Percentiles rank a stretch among this genome's conserved stretches.
Evolutionary conservation across 257 asterid genomes (phyloP).

Genomic region (Cynanchum wilfordii): DNA sequence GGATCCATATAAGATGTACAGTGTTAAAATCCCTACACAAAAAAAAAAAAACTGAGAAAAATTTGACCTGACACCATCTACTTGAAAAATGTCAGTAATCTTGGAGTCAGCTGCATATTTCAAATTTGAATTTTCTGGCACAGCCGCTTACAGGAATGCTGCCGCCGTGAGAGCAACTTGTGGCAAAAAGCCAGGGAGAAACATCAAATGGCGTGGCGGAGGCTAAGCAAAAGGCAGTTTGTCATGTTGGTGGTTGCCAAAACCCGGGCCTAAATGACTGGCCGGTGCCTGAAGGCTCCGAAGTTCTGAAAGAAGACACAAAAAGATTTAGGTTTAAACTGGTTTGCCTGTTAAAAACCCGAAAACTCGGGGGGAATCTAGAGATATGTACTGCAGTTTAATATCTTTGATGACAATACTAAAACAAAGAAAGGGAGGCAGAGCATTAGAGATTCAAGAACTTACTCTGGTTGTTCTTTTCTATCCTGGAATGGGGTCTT

Average conservation of each 20-base stretch:
- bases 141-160: not conserved
- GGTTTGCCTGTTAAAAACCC: not conserved
- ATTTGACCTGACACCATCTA: not conserved
- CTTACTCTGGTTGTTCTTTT: constrained; percentile 39
- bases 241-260: constrained; percentile 88
- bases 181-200: not conserved
- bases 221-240: not conserved
- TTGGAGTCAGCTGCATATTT: not conserved
- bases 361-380: not conserved
- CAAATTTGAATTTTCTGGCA: not conserved
- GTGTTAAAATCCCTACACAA: too few species aligned
- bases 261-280: constrained; percentile 84
- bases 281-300: constrained; percentile 91
- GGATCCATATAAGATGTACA: not conserved
- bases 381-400: not conserved
- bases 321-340: not conserved
- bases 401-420: not conserved
- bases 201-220: not conserved
- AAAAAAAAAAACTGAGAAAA: not conserved
- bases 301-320: constrained; percentile 41
- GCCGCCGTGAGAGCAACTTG: not conserved
- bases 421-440: not conserved
- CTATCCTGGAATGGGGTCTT: constrained; percentile 22
- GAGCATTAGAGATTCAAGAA: constrained; percentile 4
- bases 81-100: not conserved